phyloP scores from a whole-genome alignment of 768 basidiomycete species.

The Phaeolepiota aurea region DNA sequence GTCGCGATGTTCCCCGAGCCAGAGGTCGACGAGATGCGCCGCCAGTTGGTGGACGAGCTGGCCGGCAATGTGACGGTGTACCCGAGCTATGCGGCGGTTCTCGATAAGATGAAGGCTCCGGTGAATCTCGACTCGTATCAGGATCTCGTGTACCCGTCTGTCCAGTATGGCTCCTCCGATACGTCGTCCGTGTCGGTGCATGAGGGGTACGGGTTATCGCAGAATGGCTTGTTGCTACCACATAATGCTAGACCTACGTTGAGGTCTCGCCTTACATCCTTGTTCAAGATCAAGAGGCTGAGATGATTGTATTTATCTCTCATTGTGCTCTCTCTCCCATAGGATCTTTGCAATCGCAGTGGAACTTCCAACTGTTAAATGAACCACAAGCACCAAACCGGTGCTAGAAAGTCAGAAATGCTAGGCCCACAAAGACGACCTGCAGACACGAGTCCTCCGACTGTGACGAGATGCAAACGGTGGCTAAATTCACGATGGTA shows the following conservation, averaged over 20 bases:
- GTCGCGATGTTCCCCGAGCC: background rate
- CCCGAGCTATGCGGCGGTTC: conserved; percentile 1
- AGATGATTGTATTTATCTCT: too few relatives aligned
- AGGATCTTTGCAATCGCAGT: too few relatives aligned
- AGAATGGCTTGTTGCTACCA: background rate
- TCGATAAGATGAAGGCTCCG: background rate
- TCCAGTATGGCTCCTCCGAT: background rate
- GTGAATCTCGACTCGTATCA: background rate
- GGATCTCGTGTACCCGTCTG: background rate
- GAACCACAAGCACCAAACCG: too few relatives aligned
- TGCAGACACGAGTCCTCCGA: too few relatives aligned
- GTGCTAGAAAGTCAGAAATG: too few relatives aligned
- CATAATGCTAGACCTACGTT: background rate
- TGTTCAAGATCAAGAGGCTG: background rate
- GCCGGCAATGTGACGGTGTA: background rate
- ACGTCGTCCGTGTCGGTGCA: background rate
- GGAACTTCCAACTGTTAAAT: too few relatives aligned
- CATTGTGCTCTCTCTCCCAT: too few relatives aligned
- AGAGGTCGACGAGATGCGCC: background rate
- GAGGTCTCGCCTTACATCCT: background rate
- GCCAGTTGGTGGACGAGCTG: background rate
- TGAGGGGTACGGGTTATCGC: background rate
- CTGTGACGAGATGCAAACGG: too few relatives aligned
- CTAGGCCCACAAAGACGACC: too few relatives aligned
- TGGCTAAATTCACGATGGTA: too few relatives aligned